Conservation (phyloP, 768 basidiomycete species). For the Lactarius sanguifluus region DNA sequence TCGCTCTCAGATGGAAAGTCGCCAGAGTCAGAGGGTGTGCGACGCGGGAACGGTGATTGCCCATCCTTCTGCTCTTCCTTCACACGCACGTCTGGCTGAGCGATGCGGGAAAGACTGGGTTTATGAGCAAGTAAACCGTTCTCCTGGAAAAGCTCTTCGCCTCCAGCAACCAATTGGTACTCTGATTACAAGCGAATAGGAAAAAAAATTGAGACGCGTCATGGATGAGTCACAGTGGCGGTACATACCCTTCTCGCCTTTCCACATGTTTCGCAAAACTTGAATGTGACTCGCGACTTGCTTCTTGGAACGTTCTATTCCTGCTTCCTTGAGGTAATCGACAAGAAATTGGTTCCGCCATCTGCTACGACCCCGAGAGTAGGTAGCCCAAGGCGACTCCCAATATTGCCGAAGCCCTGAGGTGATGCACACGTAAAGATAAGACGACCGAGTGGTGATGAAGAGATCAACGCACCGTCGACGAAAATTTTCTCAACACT, state of each 20-base stretch:
- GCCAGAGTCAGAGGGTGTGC: constrained; percentile 34
- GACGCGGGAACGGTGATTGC: constrained; percentile 33
- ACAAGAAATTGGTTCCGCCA: constrained; percentile 88
- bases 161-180: constrained; percentile 76
- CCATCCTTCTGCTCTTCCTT: constrained; percentile 43
- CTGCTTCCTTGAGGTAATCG: constrained; percentile 69
- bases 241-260: constrained; percentile 66
- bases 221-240: constrained; percentile 5
- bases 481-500: constrained; percentile 75
- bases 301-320: constrained; percentile 76
- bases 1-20: constrained; percentile 20
- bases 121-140: constrained; percentile 46
- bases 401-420: constrained; percentile 74
- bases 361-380: constrained; percentile 72
- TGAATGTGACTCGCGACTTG: constrained; percentile 90
- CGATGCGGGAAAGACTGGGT: constrained; percentile 22
- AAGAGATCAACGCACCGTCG: constrained; percentile 47
- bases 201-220: constrained; percentile 28
- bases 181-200: constrained; percentile 41
- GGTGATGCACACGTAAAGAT: constrained; percentile 17
- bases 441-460: constrained; percentile 6
- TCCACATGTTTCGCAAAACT: constrained; percentile 86
- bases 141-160: constrained; percentile 62
- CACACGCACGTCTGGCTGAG: constrained; percentile 24
- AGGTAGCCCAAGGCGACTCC: constrained; percentile 79